Percentiles rank a stretch among this genome's conserved stretches.
Conservation (phyloP, 805 yeast genomes). For the Schwanniomyces polymorphus region DNA sequence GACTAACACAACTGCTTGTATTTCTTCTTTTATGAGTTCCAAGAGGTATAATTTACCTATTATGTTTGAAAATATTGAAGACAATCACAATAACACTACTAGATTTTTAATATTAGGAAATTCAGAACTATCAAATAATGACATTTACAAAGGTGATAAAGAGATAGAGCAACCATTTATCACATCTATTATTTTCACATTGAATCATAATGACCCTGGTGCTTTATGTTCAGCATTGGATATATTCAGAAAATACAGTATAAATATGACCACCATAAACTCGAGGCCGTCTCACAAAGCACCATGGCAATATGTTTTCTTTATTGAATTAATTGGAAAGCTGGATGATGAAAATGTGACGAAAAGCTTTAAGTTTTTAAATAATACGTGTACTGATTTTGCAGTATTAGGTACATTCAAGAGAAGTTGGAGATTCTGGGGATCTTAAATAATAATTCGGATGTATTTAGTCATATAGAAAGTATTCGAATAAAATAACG, state of each 20-base stretch:
- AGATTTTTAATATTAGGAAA: constrained; percentile 71
- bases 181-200: constrained; percentile 64
- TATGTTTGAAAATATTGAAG: constrained; percentile 61
- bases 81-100: constrained; percentile 75
- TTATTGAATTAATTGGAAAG: constrained; percentile 64
- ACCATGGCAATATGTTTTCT: constrained; percentile 83
- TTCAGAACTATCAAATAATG: constrained; percentile 9
- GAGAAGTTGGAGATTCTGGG: constrained; percentile 42
- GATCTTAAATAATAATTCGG: neutral
- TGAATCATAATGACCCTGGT: constrained; percentile 68
- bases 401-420: constrained; percentile 61
- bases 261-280: constrained; percentile 70
- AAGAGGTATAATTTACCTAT: constrained; percentile 58
- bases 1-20: constrained; percentile 56
- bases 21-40: constrained; percentile 72
- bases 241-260: constrained; percentile 51
- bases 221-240: constrained; percentile 66
- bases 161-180: constrained; percentile 23
- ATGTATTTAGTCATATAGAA: neutral
- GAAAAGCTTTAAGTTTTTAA: constrained; percentile 43
- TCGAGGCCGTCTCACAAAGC: constrained; percentile 71
- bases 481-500: neutral
- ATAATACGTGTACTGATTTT: constrained; percentile 46
- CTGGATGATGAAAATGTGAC: constrained; percentile 18
- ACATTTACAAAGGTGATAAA: constrained; percentile 2